Percentiles rank a stretch among this genome's conserved stretches.
These are phyloP conservation scores for Cucurbita maxima DNA, from an alignment of 306 rosid species.

Conservation along the genomic window DNA sequence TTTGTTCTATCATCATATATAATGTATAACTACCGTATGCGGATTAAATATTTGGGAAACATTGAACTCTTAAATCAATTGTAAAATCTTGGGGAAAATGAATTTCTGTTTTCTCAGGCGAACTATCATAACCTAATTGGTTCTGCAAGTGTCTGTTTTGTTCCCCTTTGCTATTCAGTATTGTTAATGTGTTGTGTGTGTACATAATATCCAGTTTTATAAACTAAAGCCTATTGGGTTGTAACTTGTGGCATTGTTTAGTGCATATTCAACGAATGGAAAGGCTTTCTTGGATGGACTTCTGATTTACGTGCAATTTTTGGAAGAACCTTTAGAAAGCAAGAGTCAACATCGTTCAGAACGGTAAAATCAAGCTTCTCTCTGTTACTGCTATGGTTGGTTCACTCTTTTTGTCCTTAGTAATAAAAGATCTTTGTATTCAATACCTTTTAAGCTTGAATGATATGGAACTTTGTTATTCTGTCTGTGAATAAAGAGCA, in stretches of 20 bases:
- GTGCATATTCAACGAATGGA: slow-evolving; percentile 83
- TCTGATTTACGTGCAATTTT: slow-evolving; percentile 64
- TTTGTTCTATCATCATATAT: too few relatives aligned
- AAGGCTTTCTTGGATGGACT: slow-evolving; percentile 69
- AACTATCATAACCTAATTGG: neutral
- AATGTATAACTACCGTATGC: neutral
- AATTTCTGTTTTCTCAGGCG: neutral
- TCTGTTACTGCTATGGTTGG: neutral
- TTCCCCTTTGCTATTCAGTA: neutral
- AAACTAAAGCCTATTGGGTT: neutral
- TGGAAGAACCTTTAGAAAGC: slow-evolving; percentile 50
- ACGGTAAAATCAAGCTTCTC: slow-evolving; percentile 23
- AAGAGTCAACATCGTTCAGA: slow-evolving; percentile 41
- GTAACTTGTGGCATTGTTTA: slow-evolving; percentile 10
- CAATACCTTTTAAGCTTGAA: neutral
- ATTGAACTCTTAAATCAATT: neutral
- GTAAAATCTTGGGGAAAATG: neutral
- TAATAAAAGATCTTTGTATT: neutral
- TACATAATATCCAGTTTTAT: neutral
- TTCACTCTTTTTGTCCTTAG: neutral
- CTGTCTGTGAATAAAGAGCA: neutral
- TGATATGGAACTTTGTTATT: neutral
- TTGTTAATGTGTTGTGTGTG: neutral
- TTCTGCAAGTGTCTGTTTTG: neutral
- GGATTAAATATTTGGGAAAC: neutral